Conservation (phyloP, 306 rosid species). For the Castanopsis chinensis region DNA sequence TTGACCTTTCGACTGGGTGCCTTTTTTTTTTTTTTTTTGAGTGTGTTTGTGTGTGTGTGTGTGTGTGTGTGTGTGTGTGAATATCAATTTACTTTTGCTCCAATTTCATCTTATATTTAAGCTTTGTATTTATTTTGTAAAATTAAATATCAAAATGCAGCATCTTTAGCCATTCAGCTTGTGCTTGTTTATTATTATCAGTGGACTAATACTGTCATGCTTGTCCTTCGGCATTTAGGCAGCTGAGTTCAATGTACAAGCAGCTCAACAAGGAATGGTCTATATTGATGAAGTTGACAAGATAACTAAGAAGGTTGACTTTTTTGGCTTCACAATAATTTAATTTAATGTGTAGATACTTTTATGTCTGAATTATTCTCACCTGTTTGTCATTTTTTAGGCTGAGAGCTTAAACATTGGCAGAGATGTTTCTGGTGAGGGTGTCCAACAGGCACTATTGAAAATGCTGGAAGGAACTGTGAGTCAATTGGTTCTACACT, state of each 20-base stretch:
- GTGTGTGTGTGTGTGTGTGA: no score
- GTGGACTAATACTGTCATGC: constrained; percentile 16
- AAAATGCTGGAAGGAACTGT: constrained; percentile 99
- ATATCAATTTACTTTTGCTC: not conserved
- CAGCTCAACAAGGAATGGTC: constrained; percentile 98
- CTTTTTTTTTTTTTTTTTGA: not conserved
- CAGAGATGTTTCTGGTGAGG: constrained; percentile 98
- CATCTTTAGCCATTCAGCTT: constrained; percentile 3
- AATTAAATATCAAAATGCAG: not conserved
- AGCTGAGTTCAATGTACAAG: constrained; percentile 94
- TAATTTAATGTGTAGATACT: not conserved
- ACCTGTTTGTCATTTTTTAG: constrained; percentile 41
- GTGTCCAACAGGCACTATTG: constrained; percentile 94
- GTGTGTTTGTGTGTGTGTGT: no score
- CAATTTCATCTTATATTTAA: not conserved
- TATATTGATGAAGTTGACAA: constrained; percentile 99
- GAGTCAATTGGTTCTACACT: constrained; percentile 37
- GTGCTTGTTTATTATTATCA: constrained; percentile 12
- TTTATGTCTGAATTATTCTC: constrained; percentile 19
- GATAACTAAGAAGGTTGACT: constrained; percentile 91
- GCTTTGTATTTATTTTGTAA: not conserved
- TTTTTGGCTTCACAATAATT: not conserved
- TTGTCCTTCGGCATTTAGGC: constrained; percentile 53
- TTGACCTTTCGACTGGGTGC: not conserved
- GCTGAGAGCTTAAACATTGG: constrained; percentile 91